Percentiles rank a stretch among this genome's conserved stretches.
phyloP scores from a whole-genome alignment of 306 rosid species.

The Casuarina equisetifolia region DNA sequence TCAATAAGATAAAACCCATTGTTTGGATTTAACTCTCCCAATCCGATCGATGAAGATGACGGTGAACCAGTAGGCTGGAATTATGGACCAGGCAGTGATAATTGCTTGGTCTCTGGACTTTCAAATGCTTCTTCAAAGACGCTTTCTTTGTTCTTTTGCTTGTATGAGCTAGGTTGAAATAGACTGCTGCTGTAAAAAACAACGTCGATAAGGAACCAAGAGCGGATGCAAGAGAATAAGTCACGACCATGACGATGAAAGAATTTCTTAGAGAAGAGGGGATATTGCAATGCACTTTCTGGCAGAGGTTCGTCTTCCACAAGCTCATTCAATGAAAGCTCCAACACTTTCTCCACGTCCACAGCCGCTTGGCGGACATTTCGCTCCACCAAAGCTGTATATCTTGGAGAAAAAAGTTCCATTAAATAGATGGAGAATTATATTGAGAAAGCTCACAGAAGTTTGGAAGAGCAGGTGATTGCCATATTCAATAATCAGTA shows the following conservation, averaged over 20 bases:
- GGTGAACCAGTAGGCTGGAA: conserved; percentile 77
- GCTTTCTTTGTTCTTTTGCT: fast-evolving
- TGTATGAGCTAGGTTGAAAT: conserved; percentile 59
- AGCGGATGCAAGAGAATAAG: conserved; percentile 52
- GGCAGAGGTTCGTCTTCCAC: conserved; percentile 39
- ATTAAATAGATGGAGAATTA: not conserved
- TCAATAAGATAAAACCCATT: conserved; percentile 38
- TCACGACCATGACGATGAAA: conserved; percentile 61
- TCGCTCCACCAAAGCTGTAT: conserved; percentile 69
- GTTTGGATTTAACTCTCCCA: conserved; percentile 53
- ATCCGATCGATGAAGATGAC: conserved; percentile 64
- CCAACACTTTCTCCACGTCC: conserved; percentile 76
- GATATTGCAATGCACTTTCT: conserved; percentile 16
- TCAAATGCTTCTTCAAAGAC: conserved; percentile 40
- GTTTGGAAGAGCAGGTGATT: too few relatives aligned
- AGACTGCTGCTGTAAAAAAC: conserved; percentile 75
- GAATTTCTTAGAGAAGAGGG: conserved; percentile 50
- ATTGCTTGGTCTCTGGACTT: conserved; percentile 39
- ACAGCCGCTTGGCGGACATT: conserved; percentile 66
- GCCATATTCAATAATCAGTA: too few relatives aligned
- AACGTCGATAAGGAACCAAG: conserved; percentile 64
- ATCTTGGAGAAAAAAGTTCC: conserved; percentile 32
- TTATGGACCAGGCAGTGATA: conserved; percentile 43
- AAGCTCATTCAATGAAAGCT: conserved; percentile 42
- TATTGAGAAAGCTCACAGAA: too few relatives aligned